Conservation (phyloP, 805 yeast species). For the Metschnikowia amazonensis region DNA sequence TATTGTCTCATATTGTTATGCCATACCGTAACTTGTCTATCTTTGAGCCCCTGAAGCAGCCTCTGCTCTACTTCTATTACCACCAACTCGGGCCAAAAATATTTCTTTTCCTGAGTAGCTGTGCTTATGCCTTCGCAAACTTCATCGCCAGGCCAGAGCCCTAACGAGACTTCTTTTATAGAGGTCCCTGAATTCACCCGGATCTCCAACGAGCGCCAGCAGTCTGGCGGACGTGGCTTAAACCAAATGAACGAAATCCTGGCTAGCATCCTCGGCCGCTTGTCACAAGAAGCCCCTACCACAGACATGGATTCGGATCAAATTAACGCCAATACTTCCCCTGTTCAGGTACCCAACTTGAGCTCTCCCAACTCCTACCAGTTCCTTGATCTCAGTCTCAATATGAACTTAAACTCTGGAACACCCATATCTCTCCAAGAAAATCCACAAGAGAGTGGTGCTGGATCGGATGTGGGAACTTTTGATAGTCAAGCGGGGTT, state of each 20-base stretch:
- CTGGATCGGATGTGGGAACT: background rate
- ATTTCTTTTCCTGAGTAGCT: background rate
- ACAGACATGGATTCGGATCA: background rate
- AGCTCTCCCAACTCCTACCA: conserved; percentile 2
- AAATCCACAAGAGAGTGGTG: background rate
- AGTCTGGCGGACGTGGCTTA: background rate
- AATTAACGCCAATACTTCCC: background rate
- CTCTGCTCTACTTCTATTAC: background rate
- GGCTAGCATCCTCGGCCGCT: conserved; percentile 7
- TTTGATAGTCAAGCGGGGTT: background rate
- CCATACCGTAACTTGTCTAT: background rate
- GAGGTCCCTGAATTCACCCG: background rate
- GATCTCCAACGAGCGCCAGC: conserved; percentile 4
- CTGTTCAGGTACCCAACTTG: conserved; percentile 9
- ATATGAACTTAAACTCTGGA: conserved; percentile 7
- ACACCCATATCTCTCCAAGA: background rate
- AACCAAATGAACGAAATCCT: conserved; percentile 10
- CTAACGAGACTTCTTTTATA: background rate
- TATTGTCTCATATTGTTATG: conserved; percentile 5
- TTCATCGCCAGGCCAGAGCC: background rate
- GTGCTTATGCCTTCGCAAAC: background rate
- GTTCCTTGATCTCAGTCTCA: conserved; percentile 7
- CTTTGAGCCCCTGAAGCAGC: background rate
- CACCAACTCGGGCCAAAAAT: background rate
- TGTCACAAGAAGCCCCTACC: background rate